Evolutionary conservation across 345 rosid genomes (phyloP), one percentile per base, ranked within the genome.

Genomic region (Murraya koenigii): DNA sequence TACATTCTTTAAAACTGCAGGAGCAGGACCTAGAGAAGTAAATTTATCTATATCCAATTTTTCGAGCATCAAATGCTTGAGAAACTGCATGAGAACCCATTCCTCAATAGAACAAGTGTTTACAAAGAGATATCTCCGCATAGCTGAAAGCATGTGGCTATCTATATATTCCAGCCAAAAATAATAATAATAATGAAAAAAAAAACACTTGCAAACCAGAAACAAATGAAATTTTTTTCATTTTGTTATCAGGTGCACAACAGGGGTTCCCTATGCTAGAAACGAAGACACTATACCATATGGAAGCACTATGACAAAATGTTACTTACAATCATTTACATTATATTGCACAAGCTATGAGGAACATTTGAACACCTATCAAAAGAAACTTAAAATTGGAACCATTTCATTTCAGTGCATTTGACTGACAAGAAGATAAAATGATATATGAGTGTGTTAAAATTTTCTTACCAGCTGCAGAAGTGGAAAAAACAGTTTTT

Each of bases 71-170:
- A 85, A 89, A 90, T 78, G 84, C 90, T 81, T 77, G 86, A 77
- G 92, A 82, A 76, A 93, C 92, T 35, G 93, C 95, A 75, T 85
- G 89, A 73, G 87, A 82, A 56, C 90, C 92, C 90, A 88, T 86
- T 81, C 88, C 90, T 84, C 85, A 86, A 75, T 60, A 55, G 78
- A 90, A 76, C 73, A 87, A 80, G 85, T 91, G 91, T 79, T 86
- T 87, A 88, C 90, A 92, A 76, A 90, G 89, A 85, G 92, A 90
- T 56, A 86, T 78, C 84, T 92, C 92, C 70, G 88, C 92, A 83
- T 75, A 84, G 78, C 75, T 79, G 22, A 77, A 79, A 28, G 61
- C 63, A 38, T 49, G 44, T 54, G 80, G 69, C 62, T 79, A 74
- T 74, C 77, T 66, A 58, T 20, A 47, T 54, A 26, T 67, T 80